Percentiles rank a stretch among this genome's conserved stretches.
Conservation (phyloP, 2,329 filamentous ascomycete genomes). For the Teratosphaeria epicoccoides region DNA sequence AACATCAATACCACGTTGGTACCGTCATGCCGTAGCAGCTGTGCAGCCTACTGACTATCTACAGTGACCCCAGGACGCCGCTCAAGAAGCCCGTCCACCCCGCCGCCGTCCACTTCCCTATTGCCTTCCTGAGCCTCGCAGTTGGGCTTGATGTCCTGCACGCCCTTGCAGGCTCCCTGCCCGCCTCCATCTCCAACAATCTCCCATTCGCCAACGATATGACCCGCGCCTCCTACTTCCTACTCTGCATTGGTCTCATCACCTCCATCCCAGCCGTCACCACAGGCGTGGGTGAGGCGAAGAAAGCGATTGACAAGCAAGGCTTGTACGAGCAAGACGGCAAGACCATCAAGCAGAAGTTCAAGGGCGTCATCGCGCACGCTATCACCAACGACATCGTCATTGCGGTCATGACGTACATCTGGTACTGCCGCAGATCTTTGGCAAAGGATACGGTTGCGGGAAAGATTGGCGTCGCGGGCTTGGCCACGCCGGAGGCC, state of each 20-base stretch:
- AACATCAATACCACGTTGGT: slow-evolving; percentile 2
- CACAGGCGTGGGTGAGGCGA: slow-evolving; percentile 28
- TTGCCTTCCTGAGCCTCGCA: slow-evolving; percentile 35
- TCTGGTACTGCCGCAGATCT: slow-evolving; percentile 33
- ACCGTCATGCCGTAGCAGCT: background rate
- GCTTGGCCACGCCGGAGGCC: slow-evolving; percentile 13
- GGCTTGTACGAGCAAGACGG: slow-evolving; percentile 30
- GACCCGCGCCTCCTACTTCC: slow-evolving; percentile 34
- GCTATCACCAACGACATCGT: slow-evolving; percentile 34
- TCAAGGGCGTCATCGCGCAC: slow-evolving; percentile 33
- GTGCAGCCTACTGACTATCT: background rate
- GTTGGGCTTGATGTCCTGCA: slow-evolving; percentile 33
- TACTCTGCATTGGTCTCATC: slow-evolving; percentile 31
- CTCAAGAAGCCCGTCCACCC: slow-evolving; percentile 34
- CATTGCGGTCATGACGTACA: slow-evolving; percentile 29
- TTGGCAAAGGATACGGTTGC: slow-evolving; percentile 16
- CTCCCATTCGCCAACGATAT: slow-evolving; percentile 27
- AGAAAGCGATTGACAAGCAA: slow-evolving; percentile 33
- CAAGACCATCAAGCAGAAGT: slow-evolving; percentile 27
- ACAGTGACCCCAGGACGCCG: slow-evolving; percentile 14
- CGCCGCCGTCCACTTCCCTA: slow-evolving; percentile 38
- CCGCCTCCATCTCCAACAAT: slow-evolving; percentile 20
- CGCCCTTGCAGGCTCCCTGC: slow-evolving; percentile 24
- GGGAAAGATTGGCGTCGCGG: slow-evolving; percentile 18
- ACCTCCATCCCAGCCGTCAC: slow-evolving; percentile 25